Evolutionary conservation across 176 grass and related monocot species (phyloP), one percentile per base, ranked within the genome.

Genomic region (Phoenix roebelenii): DNA sequence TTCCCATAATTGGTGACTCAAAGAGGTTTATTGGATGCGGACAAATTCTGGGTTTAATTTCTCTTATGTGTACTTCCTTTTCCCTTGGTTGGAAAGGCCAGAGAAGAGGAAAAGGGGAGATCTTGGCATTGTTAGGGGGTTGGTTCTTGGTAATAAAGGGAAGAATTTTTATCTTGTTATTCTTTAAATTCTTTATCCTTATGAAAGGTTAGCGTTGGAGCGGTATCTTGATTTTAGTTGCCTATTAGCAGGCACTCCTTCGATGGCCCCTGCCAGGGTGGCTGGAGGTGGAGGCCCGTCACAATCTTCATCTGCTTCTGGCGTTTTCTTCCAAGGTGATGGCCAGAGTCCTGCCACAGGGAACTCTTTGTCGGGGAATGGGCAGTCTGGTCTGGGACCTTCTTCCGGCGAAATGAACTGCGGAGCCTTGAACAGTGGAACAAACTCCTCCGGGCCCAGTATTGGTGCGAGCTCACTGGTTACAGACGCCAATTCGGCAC

Each of bases 391-490:
- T 63, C 25, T 82, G 58, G 79, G 68, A 70, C 26, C 52, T 62
- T 81, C 69, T 79, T 59, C 65, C 15, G 78, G 61, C 73, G 87
- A 90, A 30, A 73, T 80, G 79, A 85, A 80, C 65, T 68, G 65
- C 64, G 52, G 74, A 18, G 57, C 83, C 26, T 76, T 78, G 17
- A 73, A 85, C 49, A 75, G 79, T 57, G 78, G 73, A 52, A 80
- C 79, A 23, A 85, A 89, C 78, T 98, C 87, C 14, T 87, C 94
- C 48, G 87, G 85, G 51, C 87, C 84, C 18, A 88, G 88, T 54
- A 65, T 91, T 25, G 94, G 94, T 67, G 94, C 86, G 68, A 93
- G 88, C 60, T 98, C 94, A 19, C 75, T 93, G 63, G 88, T 92
- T 70, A 98, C 85, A 1, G 88, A 93, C 58, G 82, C 82, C 22